Evolutionary conservation across 257 asterid genomes (phyloP), one percentile per base, ranked within the genome.

Genomic region (Solanum sejunctum): DNA sequence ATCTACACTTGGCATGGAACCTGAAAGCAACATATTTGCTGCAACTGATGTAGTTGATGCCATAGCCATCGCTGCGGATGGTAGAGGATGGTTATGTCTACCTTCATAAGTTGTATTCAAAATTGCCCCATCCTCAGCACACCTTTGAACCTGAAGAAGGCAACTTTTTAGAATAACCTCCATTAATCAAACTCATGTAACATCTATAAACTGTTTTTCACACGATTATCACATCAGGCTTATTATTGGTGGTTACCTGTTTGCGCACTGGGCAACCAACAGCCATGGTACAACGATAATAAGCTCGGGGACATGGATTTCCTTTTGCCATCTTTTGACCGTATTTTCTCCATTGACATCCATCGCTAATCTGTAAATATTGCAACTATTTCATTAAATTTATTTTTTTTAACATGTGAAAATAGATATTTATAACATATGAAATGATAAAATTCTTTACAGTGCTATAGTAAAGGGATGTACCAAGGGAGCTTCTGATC

Each of bases 301-400:
- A 96, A 81, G 98, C 98, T 52, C 99, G 92, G 0, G 99, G 99
- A 58, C 98, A 96, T 0, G 99, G 99, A 75, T 96, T 96, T 12
- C 99, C 99, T 81, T 96, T 96, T 0, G 99, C 98, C 96, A 96
- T 93, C 85, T 96, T 96, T 84, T 96, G 99, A 8, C 99, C 99
- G 71, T 96, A 96, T 84, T 96, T 96, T 67, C 99, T 88, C 99
- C 99, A 96, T 88, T 95, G 99, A 71, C 99, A 96, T 77, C 99
- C 99, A 87, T 96, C 99, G 0, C 92, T 89, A 61, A 96, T 96
- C 99, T 96, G 86, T n/a, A 82, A 39, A 54, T 41, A 80, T 54
- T 60, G 13, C 75, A 67, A 67, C 49, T 16, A 16, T 18, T 16
- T 8, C 13, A 66, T 32, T 32, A 28, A 7, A 2, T 54, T 2